Evolutionary conservation across 1,284 basidiomycete species (phyloP), one percentile per base, ranked within the genome.

Genomic region (Microbotryum violaceum): DNA sequence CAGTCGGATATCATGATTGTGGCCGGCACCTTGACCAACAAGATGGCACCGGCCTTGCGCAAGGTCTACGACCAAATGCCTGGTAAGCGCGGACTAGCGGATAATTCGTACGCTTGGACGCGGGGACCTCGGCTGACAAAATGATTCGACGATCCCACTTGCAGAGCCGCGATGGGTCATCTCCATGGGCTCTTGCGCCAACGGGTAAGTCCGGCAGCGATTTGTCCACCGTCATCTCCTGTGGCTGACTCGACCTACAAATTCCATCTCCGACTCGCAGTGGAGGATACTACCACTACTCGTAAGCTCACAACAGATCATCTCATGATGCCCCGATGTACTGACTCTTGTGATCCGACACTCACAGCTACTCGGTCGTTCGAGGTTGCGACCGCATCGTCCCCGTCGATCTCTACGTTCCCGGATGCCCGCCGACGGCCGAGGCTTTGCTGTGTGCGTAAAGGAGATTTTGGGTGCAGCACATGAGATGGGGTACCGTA

Each of bases 1-100:
- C 92, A 97, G 80, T 90, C 88, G 63, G 94, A 98, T 75, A 89
- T 98, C 74, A 98, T 99, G 96, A 99, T 99, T 74, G 96, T 99
- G 58, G 94, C 96, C 51, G 96, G 96, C 37, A 99, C 96, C 0
- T 79, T 99, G 71, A 99, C 96, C 70, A 98, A 99, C 82, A 98
- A 99, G 81, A 99, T 99, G 96, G 96, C 93, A 5, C 96, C 96
- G 52, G 93, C 93, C 6, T 76, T 97, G 74, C 83, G 91, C 73
- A 94, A 91, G 77, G 45, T 48, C 54, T 94, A 96, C 75, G 91
- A 96, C 77, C 91, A 97, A 77, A 94, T 96, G 90, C 91, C 91
- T 7, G 27, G 6, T n/a, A 21, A 20, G 27, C 14, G 14, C 37
- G 6, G 8, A 31, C 31, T 31, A 31, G 31, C 8, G 9, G 31